Percentiles rank a stretch among this genome's conserved stretches.
phyloP scores from a whole-genome alignment of 345 rosid species.

The Fremontodendron californicum region DNA sequence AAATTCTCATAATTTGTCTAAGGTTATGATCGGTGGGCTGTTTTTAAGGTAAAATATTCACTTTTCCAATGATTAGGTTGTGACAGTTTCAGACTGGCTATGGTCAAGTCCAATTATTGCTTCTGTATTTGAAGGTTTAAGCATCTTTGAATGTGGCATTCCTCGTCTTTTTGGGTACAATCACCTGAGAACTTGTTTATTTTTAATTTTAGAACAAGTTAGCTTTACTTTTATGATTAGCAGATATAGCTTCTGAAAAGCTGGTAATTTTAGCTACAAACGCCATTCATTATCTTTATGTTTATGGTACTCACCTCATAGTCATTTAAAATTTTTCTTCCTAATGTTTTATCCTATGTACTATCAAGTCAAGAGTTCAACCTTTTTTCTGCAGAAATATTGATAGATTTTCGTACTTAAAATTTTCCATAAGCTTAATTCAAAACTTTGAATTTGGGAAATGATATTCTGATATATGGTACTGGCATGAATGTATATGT shows the following conservation, averaged over 20 bases:
- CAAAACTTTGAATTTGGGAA: background rate
- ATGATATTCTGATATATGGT: background rate
- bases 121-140: conserved; percentile 2
- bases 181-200: background rate
- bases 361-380: background rate
- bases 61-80: background rate
- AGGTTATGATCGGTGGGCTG: conserved; percentile 66
- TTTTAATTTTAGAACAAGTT: background rate
- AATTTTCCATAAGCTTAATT: background rate
- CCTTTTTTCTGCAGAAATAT: background rate
- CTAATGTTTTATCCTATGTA: background rate
- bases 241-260: background rate
- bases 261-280: background rate
- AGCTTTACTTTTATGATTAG: background rate
- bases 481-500: background rate
- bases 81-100: background rate
- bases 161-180: background rate
- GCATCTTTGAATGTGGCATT: conserved; percentile 10
- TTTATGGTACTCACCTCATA: background rate
- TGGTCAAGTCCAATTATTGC: conserved; percentile 2
- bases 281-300: background rate
- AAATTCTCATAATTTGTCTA: conserved; percentile 67
- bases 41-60: conserved; percentile 64
- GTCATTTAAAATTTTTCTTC: background rate
- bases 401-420: background rate